Percentiles rank a stretch among this genome's conserved stretches.
Conservation (phyloP, 805 yeast genomes). For the Scheffersomyces ergatensis region DNA sequence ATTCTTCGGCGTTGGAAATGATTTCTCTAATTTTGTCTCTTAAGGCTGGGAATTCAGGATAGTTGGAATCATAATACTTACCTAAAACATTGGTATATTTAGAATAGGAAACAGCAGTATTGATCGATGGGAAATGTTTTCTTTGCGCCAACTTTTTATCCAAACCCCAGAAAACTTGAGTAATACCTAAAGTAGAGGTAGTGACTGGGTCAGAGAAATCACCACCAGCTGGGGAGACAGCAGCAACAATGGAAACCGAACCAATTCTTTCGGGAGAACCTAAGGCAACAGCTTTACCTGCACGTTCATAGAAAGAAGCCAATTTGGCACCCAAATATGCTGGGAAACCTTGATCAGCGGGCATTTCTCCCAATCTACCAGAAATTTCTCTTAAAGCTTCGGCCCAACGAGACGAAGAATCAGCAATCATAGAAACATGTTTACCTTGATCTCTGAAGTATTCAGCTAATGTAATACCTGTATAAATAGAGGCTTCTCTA, state of each 20-base stretch:
- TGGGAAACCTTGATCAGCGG: conserved; percentile 99
- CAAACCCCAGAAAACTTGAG: conserved; percentile 99
- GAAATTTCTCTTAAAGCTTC: conserved; percentile 99
- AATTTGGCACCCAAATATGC: conserved; percentile 98
- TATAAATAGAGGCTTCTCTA: conserved; percentile 98
- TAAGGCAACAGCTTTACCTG: conserved; percentile 92
- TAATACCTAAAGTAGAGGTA: conserved; percentile 95
- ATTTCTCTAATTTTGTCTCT: conserved; percentile 94
- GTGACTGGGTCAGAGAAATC: conserved; percentile 99
- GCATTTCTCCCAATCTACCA: conserved; percentile 99
- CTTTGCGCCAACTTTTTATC: conserved; percentile 99
- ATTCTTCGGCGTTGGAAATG: conserved; percentile 93
- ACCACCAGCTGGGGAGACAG: conserved; percentile 99
- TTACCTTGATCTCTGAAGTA: conserved; percentile 99
- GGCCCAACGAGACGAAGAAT: conserved; percentile 99
- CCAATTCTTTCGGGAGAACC: conserved; percentile 97
- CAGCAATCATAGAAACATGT: conserved; percentile 99
- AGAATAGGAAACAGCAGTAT: conserved; percentile 94
- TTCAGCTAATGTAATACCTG: conserved; percentile 98
- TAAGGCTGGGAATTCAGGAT: conserved; percentile 86
- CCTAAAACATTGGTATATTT: conserved; percentile 87
- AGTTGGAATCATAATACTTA: conserved; percentile 80
- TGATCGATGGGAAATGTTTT: conserved; percentile 98
- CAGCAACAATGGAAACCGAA: conserved; percentile 98
- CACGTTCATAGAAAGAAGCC: conserved; percentile 99